These are phyloP conservation scores for Gilbertella persicaria DNA, from an alignment of 371 early-diverging fungal species.

Conservation along the genomic window DNA sequence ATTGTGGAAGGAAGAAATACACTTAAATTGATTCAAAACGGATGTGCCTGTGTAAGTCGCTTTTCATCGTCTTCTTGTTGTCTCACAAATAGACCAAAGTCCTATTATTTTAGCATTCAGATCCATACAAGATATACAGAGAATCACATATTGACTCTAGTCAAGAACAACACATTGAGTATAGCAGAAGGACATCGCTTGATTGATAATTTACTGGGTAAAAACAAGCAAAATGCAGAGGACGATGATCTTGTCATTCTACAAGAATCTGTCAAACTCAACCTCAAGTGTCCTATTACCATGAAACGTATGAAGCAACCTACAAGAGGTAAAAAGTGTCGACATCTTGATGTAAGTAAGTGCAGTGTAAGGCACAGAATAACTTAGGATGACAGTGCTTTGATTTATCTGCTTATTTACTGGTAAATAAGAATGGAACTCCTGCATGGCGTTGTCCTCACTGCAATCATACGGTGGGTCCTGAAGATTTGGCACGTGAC, in stretches of 20 bases:
- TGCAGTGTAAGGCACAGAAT: not conserved
- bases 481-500: slow-evolving; percentile 26
- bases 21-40: slow-evolving; percentile 25
- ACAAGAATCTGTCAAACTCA: slow-evolving; percentile 29
- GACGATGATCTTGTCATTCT: slow-evolving; percentile 41
- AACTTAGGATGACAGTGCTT: slow-evolving; percentile 32
- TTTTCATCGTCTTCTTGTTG: not conserved
- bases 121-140: slow-evolving; percentile 24
- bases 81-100: slow-evolving; percentile 8
- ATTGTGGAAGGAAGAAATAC: slow-evolving; percentile 25
- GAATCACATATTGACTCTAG: slow-evolving; percentile 16
- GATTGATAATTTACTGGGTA: slow-evolving; percentile 26
- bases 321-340: slow-evolving; percentile 32
- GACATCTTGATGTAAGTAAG: slow-evolving; percentile 36
- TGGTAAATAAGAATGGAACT: slow-evolving; percentile 16
- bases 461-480: slow-evolving; percentile 27
- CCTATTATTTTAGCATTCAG: slow-evolving; percentile 28
- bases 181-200: slow-evolving; percentile 13
- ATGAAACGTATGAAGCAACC: slow-evolving; percentile 33
- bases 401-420: slow-evolving; percentile 33
- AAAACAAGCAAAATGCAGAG: slow-evolving; percentile 3
- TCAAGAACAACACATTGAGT: not conserved
- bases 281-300: slow-evolving; percentile 40
- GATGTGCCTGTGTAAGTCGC: slow-evolving; percentile 40
- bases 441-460: slow-evolving; percentile 42